Base-by-base conservation (phyloP, 164 flowering plant species). In the Liriodendron chinense region DNA sequence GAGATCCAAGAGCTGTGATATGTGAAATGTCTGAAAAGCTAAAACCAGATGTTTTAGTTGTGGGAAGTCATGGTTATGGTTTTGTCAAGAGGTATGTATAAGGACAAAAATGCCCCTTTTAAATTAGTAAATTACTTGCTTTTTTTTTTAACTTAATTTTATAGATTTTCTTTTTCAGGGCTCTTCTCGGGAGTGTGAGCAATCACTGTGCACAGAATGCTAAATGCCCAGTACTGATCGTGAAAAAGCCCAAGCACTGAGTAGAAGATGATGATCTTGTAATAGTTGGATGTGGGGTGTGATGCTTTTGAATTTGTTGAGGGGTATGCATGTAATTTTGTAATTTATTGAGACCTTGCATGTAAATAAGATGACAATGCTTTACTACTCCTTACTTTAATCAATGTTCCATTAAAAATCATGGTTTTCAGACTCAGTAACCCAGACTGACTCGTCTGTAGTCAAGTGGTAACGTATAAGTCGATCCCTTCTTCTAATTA, bases 31-130 rank as follows among this genome's bases (percentile, higher is more conserved):
- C 62, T 21, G 89, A 85, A 77, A 89, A 78, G 78, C 24, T 88
- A 74, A 74, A 72, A 7, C 85, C 72, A 61, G 86, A 87, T 67
- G 14, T 88, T 9, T 69, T 89, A 81, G 91, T 91, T 43, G 74
- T 89, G 84, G 93, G 95, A 28, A 86, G 86, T 72, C 95, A 86
- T 74, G 95, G 92, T 10, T 87, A 88, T 59, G 93, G 93, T 18
- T 14, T 78, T 21, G 82, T 89, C 83, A 86, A 89, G 77, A 88
- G 95, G 94, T 91, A 22, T 61, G 22, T 56, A 47, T 14, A 50
- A 50, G 7, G 10, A 50, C 16, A 8, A 50, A 9, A 9, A 14
- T 50, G 7, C 16, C 57, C 57, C 7, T 50, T 50, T 2, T 50
- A 14, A 9, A 50, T 14, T 20, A 3, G n/a, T 4, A 4, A 48